A percentile compares a stretch with the other conserved stretches of the same genome.
Evolutionary conservation across 2,329 filamentous ascomycete genomes (phyloP).

Genomic region (Pochonia chlamydosporia): DNA sequence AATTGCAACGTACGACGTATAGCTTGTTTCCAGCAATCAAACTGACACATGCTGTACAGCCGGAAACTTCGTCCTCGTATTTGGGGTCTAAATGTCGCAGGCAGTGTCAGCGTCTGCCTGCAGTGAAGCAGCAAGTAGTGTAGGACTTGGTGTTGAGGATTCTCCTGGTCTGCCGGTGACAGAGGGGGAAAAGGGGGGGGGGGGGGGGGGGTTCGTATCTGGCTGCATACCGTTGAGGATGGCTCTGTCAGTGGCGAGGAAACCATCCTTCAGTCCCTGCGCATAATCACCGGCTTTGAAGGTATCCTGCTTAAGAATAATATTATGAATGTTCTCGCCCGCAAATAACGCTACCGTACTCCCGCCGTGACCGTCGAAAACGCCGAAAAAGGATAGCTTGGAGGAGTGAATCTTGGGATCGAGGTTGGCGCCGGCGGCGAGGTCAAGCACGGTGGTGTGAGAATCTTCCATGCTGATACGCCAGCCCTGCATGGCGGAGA

Average conservation of each 20-base stretch:
- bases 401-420: conserved; percentile 61
- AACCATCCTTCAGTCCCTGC: conserved; percentile 94
- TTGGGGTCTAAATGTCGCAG: conserved; percentile 95
- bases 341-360: conserved; percentile 94
- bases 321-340: conserved; percentile 88
- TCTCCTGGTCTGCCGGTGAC: no score
- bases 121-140: no score
- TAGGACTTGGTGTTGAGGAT: no score
- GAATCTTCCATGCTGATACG: conserved; percentile 99
- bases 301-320: conserved; percentile 88
- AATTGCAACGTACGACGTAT: conserved; percentile 71
- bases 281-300: conserved; percentile 90
- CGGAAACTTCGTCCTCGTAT: conserved; percentile 96
- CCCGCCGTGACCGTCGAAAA: conserved; percentile 96
- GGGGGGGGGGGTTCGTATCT: neutral
- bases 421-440: conserved; percentile 51
- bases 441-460: conserved; percentile 83
- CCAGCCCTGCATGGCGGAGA: conserved; percentile 99
- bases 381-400: conserved; percentile 90
- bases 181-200: conserved; percentile 1
- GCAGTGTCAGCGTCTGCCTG: no score
- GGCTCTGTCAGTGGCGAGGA: conserved; percentile 90
- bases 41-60: conserved; percentile 90
- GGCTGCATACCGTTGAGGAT: conserved; percentile 76
- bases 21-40: conserved; percentile 88